Evolutionary conservation across 306 rosid genomes (phyloP), one percentile per base, ranked within the genome.

Genomic region (Dryas alaskensis): DNA sequence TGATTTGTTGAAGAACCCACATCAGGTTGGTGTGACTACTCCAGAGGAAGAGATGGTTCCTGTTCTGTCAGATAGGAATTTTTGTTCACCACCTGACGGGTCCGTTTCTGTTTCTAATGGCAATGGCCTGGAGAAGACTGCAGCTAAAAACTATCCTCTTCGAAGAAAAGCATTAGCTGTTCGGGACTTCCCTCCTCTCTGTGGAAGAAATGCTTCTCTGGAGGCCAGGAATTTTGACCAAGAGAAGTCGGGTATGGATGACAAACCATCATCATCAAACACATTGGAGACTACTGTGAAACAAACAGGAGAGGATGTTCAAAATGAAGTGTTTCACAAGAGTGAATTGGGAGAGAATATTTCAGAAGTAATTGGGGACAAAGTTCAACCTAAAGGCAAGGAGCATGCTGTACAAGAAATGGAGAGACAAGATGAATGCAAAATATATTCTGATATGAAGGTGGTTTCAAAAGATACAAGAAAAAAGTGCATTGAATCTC

Each of bases 121-220:
- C 7, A 77, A 73, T 76, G 81, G 77, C 70, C 51, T 69, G 70
- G 57, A 73, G 73, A 82, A 84, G 72, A 64, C 46, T 65, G 52
- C 62, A 37, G 72, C 77, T 53, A 79, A 76, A 85, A 86, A 80
- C 64, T 82, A 81, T 79, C 85, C 87, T 82, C 91, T 91, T 55
- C 86, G 78, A 73, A 86, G 92, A 81, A 81, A 59, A 64, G 80
- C 89, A 78, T 88, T 95, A 55, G 98, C 97, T 51, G 46, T 79
- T 60, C 85, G 98, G 73, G 79, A 83, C 74, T 89, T 87, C 50
- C 98, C 97, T 65, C 89, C 72, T 77, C 73, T 75, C 10, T 94
- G 98, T 60, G 96, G 98, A 74, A 84, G 80, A 61, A 81, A 81
- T 80, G 89, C 87, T 65, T 69, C 76, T 57, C 31, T 50, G 61